Evolutionary conservation across 805 yeast species (phyloP).

Genomic region (Schwanniomyces occidentalis): DNA sequence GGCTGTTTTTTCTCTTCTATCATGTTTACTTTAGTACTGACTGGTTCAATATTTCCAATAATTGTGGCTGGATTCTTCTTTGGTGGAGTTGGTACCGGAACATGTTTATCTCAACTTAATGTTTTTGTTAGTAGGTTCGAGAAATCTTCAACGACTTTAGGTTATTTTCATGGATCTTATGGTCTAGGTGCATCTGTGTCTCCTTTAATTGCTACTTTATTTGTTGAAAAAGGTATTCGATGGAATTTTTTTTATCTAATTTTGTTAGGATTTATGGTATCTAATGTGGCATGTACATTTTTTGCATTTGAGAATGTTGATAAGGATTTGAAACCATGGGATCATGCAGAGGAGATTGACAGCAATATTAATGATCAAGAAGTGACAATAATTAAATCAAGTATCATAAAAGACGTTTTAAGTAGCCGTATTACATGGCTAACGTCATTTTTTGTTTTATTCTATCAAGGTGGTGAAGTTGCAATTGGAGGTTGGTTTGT

Average conservation of each 20-base stretch:
- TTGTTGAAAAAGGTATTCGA: slow-evolving; percentile 17
- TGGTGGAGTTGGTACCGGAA: slow-evolving; percentile 23
- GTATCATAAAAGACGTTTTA: slow-evolving; percentile 34
- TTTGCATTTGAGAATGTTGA: slow-evolving; percentile 18
- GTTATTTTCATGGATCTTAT: slow-evolving; percentile 21
- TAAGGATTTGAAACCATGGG: slow-evolving; percentile 21
- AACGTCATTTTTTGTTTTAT: slow-evolving; percentile 53
- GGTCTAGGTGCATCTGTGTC: slow-evolving; percentile 28
- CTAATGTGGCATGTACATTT: slow-evolving; percentile 10
- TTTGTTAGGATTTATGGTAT: slow-evolving; percentile 17
- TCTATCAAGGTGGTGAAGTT: slow-evolving; percentile 71
- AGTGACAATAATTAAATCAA: neutral
- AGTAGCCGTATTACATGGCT: slow-evolving; percentile 44
- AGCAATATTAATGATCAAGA: neutral
- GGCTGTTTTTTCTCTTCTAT: slow-evolving; percentile 6
- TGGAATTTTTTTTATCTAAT: slow-evolving; percentile 25
- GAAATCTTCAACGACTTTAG: slow-evolving; percentile 15
- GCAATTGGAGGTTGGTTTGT: slow-evolving; percentile 74
- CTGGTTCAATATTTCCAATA: slow-evolving; percentile 21
- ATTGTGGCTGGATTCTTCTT: slow-evolving; percentile 23
- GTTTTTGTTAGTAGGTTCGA: slow-evolving; percentile 20
- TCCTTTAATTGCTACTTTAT: slow-evolving; percentile 23
- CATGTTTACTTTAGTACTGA: slow-evolving; percentile 19
- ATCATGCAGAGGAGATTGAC: slow-evolving; percentile 7
- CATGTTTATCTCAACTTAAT: slow-evolving; percentile 20